Percentiles rank a stretch among this genome's conserved stretches.
These are phyloP conservation scores for Jackrogersella minutella DNA, from an alignment of 495 filamentous ascomycete species.

Conservation along the genomic window DNA sequence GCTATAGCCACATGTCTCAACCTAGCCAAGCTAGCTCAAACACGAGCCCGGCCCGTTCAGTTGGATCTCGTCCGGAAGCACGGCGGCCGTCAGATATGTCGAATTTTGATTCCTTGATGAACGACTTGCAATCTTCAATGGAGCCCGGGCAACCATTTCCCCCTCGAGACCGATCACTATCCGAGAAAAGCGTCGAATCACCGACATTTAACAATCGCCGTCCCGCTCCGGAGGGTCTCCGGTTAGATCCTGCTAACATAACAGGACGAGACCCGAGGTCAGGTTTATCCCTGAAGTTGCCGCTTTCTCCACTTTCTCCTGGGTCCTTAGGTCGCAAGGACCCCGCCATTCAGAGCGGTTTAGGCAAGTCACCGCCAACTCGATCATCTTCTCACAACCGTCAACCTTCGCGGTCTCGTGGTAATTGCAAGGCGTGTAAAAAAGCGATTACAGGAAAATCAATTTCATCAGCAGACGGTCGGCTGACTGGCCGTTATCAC, in stretches of 20 bases:
- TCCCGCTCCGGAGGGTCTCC: conserved; percentile 44
- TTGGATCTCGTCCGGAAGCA: conserved; percentile 46
- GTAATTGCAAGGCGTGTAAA: conserved; percentile 83
- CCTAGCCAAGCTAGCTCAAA: conserved; percentile 74
- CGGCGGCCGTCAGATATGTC: conserved; percentile 51
- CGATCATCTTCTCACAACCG: conserved; percentile 40
- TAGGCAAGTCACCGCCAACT: conserved; percentile 31
- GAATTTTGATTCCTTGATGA: conserved; percentile 59
- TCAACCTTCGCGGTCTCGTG: conserved; percentile 58
- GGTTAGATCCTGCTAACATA: conserved; percentile 44
- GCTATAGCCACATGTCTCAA: conserved; percentile 59
- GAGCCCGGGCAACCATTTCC: conserved; percentile 41
- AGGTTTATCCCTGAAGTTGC: conserved; percentile 22
- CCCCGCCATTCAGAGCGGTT: conserved; percentile 36
- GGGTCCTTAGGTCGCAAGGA: conserved; percentile 25
- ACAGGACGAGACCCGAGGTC: conserved; percentile 16
- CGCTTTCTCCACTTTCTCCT: conserved; percentile 12
- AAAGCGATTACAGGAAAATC: conserved; percentile 87
- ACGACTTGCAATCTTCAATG: conserved; percentile 62
- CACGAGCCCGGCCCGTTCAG: conserved; percentile 67
- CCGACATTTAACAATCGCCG: conserved; percentile 40
- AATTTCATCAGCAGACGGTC: conserved; percentile 90
- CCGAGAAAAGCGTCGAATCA: conserved; percentile 28
- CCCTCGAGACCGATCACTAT: conserved; percentile 40
- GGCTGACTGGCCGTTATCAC: conserved; percentile 92